Evolutionary conservation across 805 yeast genomes (phyloP), one percentile per base, ranked within the genome.

Genomic region (Myxozyma neotropica): DNA sequence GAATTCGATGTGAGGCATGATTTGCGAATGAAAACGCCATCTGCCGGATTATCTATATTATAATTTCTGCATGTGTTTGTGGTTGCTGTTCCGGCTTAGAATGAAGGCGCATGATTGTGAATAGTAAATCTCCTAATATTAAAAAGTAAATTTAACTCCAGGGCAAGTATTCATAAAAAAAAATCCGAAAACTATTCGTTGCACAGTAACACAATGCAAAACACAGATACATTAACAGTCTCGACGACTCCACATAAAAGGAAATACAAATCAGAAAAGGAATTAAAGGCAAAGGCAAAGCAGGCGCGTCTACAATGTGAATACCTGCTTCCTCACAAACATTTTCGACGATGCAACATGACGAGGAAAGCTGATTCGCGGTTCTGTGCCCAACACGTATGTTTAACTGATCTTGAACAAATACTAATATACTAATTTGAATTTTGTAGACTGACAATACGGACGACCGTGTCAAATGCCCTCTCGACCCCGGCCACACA

Each of bases 321-420:
- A 59, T 84, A 69, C 67, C 74, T 77, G 49, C 70, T 85, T 17
- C 73, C 70, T 12, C 61, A 65, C 43, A 78, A 77, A 68, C 84
- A 82, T 71, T 78, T 78, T 39, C 75, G 89, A 56, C 73, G 72
- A 46, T 88, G 95, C 71, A 81, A 83, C 3, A 78, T 87, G 80
- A 85, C 84, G 59, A 74, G 87, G 33, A 78, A 80, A 57, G 72
- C 75, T 10, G 80, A 73, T 31, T 77, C 77, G 23, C 70, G 71
- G 40, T 86, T 71, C 68, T 88, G 95, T 71, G 81, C 87, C 7
- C 87, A 86, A 64, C 95, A 88, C 70, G 70, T 70, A 23, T 2
- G 27, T 29, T 17, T 33, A 6, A 3, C 24, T 17, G 24, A 4
- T 26, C 2, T 13, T 17, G 29, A 2, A n/a, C n/a, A n/a, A n/a